These are phyloP conservation scores for Puccinia hordei DNA, from an alignment of 1,284 basidiomycete species.

Conservation along the genomic window DNA sequence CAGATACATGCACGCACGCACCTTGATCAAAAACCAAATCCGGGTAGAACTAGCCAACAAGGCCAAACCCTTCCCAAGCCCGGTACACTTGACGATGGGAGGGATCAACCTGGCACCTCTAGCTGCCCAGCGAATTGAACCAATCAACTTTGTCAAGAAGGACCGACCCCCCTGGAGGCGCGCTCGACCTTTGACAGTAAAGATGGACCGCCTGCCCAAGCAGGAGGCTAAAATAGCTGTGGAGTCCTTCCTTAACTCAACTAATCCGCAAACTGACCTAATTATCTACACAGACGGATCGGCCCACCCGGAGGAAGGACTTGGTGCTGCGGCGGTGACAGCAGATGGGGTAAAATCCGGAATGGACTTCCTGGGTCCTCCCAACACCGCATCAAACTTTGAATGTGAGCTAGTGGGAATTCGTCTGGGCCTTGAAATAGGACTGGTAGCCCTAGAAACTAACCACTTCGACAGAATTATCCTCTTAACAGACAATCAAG, in stretches of 20 bases:
- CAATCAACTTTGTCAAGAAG: too few relatives aligned
- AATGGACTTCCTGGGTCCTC: neutral
- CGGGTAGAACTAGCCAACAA: neutral
- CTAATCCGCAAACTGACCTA: neutral
- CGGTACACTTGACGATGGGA: neutral
- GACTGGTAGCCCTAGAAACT: neutral
- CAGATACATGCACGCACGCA: too few relatives aligned
- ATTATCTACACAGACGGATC: neutral
- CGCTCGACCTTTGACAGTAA: too few relatives aligned
- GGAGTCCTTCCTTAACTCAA: neutral
- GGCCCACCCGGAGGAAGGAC: neutral
- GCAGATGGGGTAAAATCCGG: neutral
- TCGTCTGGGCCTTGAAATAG: slow-evolving; percentile 5
- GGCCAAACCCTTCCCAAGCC: neutral
- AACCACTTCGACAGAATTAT: neutral
- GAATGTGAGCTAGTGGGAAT: slow-evolving; percentile 24
- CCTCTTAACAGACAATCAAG: neutral
- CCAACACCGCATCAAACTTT: neutral
- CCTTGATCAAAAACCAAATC: neutral
- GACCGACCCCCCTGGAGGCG: too few relatives aligned
- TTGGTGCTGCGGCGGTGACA: neutral
- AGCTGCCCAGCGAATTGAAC: too few relatives aligned
- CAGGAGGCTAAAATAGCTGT: too few relatives aligned
- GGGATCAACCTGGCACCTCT: too few relatives aligned
- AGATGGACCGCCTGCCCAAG: too few relatives aligned